Percentiles rank a stretch among this genome's conserved stretches.
phyloP scores from a whole-genome alignment of 495 filamentous ascomycete species.

The Aspergillus ostianus region DNA sequence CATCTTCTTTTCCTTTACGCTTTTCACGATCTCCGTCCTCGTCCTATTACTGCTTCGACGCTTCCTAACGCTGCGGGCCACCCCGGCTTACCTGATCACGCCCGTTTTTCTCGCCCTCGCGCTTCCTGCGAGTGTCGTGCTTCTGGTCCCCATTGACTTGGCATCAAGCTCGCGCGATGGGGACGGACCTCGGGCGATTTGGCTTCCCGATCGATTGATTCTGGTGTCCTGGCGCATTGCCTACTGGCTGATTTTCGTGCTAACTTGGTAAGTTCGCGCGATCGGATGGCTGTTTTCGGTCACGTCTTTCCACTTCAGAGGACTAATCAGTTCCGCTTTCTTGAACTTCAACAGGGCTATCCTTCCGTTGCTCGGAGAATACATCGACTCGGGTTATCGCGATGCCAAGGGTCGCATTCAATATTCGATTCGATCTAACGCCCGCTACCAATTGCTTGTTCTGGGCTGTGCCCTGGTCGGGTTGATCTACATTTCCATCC shows the following conservation, averaged over 20 bases:
- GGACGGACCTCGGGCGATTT: slow-evolving; percentile 61
- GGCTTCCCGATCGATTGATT: slow-evolving; percentile 65
- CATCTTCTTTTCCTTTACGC: slow-evolving; percentile 68
- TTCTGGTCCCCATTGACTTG: slow-evolving; percentile 94
- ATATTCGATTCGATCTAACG: slow-evolving; percentile 83
- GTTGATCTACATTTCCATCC: slow-evolving; percentile 78
- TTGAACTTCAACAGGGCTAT: slow-evolving; percentile 64
- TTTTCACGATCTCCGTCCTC: slow-evolving; percentile 68
- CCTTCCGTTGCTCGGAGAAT: slow-evolving; percentile 88
- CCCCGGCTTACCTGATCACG: slow-evolving; percentile 84
- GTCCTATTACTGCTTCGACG: slow-evolving; percentile 82
- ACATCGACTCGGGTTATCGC: slow-evolving; percentile 88
- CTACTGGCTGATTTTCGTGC: slow-evolving; percentile 93
- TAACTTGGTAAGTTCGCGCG: slow-evolving; percentile 73
- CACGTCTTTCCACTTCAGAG: not conserved
- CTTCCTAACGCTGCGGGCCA: slow-evolving; percentile 86
- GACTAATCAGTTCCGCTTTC: not conserved
- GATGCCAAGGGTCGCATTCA: slow-evolving; percentile 75
- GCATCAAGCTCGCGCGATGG: slow-evolving; percentile 78
- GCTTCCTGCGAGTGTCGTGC: slow-evolving; percentile 88
- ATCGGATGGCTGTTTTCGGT: slow-evolving; percentile 4
- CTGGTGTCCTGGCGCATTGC: slow-evolving; percentile 87
- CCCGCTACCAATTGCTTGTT: slow-evolving; percentile 79
- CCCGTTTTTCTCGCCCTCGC: slow-evolving; percentile 92
- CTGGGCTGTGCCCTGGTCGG: slow-evolving; percentile 68